phyloP scores from a whole-genome alignment of 2,329 filamentous ascomycete genomes.

The Aureobasidium uvarum region DNA sequence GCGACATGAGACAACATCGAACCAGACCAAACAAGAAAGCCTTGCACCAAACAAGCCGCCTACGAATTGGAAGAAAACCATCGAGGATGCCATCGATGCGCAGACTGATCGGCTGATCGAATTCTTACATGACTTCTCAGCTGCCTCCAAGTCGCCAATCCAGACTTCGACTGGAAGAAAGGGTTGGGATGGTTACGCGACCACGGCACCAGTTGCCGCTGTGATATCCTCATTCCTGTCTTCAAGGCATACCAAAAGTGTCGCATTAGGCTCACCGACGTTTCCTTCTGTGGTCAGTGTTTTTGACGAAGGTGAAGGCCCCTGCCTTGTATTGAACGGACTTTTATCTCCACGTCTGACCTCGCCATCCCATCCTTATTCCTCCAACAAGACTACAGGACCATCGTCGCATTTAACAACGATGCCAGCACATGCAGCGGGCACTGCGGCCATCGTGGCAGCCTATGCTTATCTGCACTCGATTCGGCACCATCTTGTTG shows the following conservation, averaged over 20 bases:
- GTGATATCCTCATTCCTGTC: slow-evolving; percentile 2
- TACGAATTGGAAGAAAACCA: not conserved
- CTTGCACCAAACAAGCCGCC: not conserved
- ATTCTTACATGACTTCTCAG: slow-evolving; percentile 10
- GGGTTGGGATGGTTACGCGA: slow-evolving; percentile 1
- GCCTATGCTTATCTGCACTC: slow-evolving; percentile 10
- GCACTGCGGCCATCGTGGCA: slow-evolving; percentile 18
- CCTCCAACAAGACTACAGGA: not conserved
- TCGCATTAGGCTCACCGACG: not conserved
- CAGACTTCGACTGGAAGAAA: not conserved
- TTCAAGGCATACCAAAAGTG: not conserved
- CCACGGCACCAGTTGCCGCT: not conserved
- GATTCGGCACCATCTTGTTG: not conserved
- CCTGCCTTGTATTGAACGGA: slow-evolving; percentile 19
- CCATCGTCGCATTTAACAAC: too few species aligned
- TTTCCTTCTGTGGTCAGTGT: slow-evolving; percentile 5
- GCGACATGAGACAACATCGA: not conserved
- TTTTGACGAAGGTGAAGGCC: slow-evolving; percentile 17
- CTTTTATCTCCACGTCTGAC: not conserved
- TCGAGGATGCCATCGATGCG: slow-evolving; percentile 1
- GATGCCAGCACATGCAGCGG: not conserved
- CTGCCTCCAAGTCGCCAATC: not conserved
- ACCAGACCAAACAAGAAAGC: not conserved
- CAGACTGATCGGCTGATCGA: not conserved
- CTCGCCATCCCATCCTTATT: not conserved